Evolutionary conservation across 768 basidiomycete species (phyloP).

Genomic region (Boletales sp.): DNA sequence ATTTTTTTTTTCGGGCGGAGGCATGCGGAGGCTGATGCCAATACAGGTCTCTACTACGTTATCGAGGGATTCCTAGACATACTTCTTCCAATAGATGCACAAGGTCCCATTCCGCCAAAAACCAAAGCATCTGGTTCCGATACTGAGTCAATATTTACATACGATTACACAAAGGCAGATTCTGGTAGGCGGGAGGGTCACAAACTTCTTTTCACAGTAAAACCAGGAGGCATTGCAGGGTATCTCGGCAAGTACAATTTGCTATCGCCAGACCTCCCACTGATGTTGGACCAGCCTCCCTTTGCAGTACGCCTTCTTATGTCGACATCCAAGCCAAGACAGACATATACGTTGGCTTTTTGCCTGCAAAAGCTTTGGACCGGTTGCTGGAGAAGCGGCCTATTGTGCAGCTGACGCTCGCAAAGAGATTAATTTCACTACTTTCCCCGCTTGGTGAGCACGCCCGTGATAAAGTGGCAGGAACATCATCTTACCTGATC

Average conservation of each 20-base stretch:
- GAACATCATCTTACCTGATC: constrained; percentile 5
- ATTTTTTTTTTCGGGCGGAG: not conserved
- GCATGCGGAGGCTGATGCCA: not conserved
- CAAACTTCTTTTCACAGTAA: constrained; percentile 89
- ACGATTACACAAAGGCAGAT: constrained; percentile 29
- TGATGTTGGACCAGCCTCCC: constrained; percentile 54
- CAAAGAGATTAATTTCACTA: constrained; percentile 93
- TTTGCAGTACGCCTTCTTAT: constrained; percentile 90
- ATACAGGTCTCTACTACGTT: constrained; percentile 81
- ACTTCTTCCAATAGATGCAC: constrained; percentile 49
- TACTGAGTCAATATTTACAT: constrained; percentile 37
- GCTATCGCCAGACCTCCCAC: not conserved
- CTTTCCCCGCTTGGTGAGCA: constrained; percentile 83
- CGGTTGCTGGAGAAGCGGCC: constrained; percentile 89
- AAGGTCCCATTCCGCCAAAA: constrained; percentile 8
- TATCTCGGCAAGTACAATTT: constrained; percentile 66
- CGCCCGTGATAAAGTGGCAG: not conserved
- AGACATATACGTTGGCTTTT: constrained; percentile 95
- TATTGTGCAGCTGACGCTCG: constrained; percentile 91
- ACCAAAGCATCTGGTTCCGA: constrained; percentile 22
- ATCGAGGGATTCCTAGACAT: constrained; percentile 97
- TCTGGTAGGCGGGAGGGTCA: constrained; percentile 35
- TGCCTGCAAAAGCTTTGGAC: constrained; percentile 86
- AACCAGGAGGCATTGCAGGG: constrained; percentile 96
- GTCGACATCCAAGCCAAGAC: constrained; percentile 97